Conservation (phyloP, 2,329 filamentous ascomycete genomes). For the Verticillium dahliae region DNA sequence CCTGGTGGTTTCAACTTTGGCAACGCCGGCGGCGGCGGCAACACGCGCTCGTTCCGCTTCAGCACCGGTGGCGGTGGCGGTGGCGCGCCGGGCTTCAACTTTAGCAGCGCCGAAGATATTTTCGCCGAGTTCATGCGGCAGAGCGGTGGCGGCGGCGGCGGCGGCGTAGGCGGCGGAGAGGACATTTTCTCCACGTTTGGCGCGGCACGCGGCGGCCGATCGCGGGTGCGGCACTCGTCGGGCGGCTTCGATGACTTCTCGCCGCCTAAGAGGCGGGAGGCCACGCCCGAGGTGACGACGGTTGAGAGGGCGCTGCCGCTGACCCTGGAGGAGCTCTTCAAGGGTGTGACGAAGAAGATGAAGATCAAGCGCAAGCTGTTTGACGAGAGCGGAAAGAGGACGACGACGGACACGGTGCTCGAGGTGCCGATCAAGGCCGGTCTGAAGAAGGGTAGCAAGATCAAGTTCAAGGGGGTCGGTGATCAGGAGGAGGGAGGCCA, state of each 20-base stretch:
- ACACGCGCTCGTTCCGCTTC: slow-evolving; percentile 58
- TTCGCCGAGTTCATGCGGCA: slow-evolving; percentile 77
- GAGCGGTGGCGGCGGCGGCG: slow-evolving; percentile 37
- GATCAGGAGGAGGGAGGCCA: slow-evolving; percentile 95
- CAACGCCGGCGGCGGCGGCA: slow-evolving; percentile 34
- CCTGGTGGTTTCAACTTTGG: slow-evolving; percentile 47
- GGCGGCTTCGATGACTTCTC: slow-evolving; percentile 17
- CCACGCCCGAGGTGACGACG: slow-evolving; percentile 80
- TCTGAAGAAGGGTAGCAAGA: slow-evolving; percentile 94
- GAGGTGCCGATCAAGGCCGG: slow-evolving; percentile 95
- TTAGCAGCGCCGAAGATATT: slow-evolving; percentile 76
- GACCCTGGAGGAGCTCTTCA: slow-evolving; percentile 81
- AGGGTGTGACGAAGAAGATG: slow-evolving; percentile 89
- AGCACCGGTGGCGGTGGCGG: slow-evolving; percentile 46
- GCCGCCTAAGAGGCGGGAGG: slow-evolving; percentile 26
- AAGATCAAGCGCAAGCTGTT: slow-evolving; percentile 97
- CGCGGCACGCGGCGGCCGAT: slow-evolving; percentile 33
- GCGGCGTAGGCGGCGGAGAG: slow-evolving; percentile 29
- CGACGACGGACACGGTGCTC: slow-evolving; percentile 79
- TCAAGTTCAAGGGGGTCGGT: slow-evolving; percentile 96
- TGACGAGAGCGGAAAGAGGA: slow-evolving; percentile 78
- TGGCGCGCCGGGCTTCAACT: slow-evolving; percentile 64
- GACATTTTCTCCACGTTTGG: slow-evolving; percentile 50
- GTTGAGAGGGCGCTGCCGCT: slow-evolving; percentile 79
- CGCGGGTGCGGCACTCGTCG: slow-evolving; percentile 35